These are phyloP conservation scores for Pueraria montana DNA, from an alignment of 306 rosid genomes.

Conservation along the genomic window DNA sequence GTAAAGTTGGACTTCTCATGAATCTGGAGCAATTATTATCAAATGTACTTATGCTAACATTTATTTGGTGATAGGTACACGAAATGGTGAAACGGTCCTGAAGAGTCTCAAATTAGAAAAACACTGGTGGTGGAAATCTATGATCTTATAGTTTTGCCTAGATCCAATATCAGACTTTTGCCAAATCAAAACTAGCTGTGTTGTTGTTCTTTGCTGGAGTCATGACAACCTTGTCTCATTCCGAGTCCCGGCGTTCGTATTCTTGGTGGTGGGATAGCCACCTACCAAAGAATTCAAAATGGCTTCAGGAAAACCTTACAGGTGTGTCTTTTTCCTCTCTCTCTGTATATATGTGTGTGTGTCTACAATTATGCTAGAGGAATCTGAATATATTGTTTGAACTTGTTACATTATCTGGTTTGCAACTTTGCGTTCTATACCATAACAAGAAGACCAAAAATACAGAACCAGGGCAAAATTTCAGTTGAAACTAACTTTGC, in stretches of 20 bases:
- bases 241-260: slow-evolving; percentile 84
- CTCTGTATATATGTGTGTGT: neutral
- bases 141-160: slow-evolving; percentile 62
- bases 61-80: slow-evolving; percentile 51
- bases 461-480: slow-evolving; percentile 9
- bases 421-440: neutral
- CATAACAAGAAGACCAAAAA: slow-evolving; percentile 26
- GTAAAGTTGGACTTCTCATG: slow-evolving; percentile 28
- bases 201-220: slow-evolving; percentile 58
- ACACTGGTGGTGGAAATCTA: slow-evolving; percentile 39
- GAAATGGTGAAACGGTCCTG: slow-evolving; percentile 38
- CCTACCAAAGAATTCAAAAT: slow-evolving; percentile 93
- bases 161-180: slow-evolving; percentile 56
- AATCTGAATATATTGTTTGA: slow-evolving; percentile 31
- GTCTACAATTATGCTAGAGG: neutral
- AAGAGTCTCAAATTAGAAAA: slow-evolving; percentile 40
- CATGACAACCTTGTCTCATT: slow-evolving; percentile 80
- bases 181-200: slow-evolving; percentile 60
- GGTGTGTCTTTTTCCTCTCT: slow-evolving; percentile 57
- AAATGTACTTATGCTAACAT: neutral
- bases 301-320: slow-evolving; percentile 98
- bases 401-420: slow-evolving; percentile 18
- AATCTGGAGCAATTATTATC: slow-evolving; percentile 29
- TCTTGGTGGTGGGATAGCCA: slow-evolving; percentile 99
- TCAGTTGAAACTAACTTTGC: slow-evolving; percentile 41